Percentiles rank a stretch among this genome's conserved stretches.
These are phyloP conservation scores for Beta lomatogona DNA, from an alignment of 179 eudicot species.

Conservation along the genomic window DNA sequence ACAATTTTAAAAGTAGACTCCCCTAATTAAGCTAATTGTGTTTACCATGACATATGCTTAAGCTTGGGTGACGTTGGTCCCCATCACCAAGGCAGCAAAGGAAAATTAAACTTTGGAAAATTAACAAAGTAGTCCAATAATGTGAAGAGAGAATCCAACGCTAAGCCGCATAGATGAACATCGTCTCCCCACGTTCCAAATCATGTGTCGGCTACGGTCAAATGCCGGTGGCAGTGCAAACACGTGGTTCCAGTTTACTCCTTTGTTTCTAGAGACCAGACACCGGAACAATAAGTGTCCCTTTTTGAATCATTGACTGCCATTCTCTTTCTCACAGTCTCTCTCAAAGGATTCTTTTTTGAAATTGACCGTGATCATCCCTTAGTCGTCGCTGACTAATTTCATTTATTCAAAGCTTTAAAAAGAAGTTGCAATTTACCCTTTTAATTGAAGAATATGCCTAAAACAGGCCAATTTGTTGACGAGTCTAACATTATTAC, in stretches of 20 bases:
- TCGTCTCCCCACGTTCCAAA: slow-evolving; percentile 5
- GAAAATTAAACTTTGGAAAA: neutral
- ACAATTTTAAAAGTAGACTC: no score
- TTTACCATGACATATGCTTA: no score
- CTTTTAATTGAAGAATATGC: neutral
- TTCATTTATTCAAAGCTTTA: neutral
- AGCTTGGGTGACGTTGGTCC: no score
- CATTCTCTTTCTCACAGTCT: neutral
- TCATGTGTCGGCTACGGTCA: slow-evolving; percentile 26
- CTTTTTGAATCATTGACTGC: slow-evolving; percentile 7
- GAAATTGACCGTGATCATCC: neutral
- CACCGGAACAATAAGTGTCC: slow-evolving; percentile 3
- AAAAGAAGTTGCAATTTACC: neutral
- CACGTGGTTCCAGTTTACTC: slow-evolving; percentile 5
- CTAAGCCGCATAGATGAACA: neutral
- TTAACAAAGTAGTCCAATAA: neutral
- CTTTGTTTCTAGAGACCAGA: slow-evolving; percentile 13
- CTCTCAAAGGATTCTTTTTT: neutral
- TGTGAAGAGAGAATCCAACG: neutral
- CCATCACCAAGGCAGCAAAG: neutral
- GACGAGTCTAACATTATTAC: neutral
- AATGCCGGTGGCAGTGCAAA: slow-evolving; percentile 25
- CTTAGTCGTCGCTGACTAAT: slow-evolving; percentile 6
- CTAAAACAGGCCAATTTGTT: neutral
- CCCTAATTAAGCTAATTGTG: no score